Conservation (phyloP, 805 yeast species). For the Candida tammaniensis region DNA sequence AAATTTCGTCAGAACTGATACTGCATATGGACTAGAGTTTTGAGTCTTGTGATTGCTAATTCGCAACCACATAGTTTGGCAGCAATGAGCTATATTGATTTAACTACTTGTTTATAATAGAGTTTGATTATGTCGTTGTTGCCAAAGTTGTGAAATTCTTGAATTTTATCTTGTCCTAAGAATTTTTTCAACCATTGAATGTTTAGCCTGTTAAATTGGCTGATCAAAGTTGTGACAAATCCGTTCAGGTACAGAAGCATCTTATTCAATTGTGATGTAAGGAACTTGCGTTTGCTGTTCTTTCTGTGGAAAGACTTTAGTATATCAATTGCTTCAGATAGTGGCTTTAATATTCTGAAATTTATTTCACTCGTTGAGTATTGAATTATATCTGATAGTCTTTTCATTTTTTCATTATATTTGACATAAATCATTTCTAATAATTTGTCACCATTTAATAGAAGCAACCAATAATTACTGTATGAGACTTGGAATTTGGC, state of each 20-base stretch:
- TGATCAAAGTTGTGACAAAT: not conserved
- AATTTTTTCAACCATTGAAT: constrained; percentile 15
- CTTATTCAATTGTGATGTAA: not conserved
- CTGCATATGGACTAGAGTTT: constrained; percentile 1
- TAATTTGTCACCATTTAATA: constrained; percentile 10
- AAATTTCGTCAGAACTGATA: constrained; percentile 5
- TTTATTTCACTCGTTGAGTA: constrained; percentile 1
- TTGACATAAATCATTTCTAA: constrained; percentile 6
- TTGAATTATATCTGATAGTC: not conserved
- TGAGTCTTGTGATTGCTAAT: constrained; percentile 10
- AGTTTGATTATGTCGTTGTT: constrained; percentile 7
- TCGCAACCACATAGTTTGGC: not conserved
- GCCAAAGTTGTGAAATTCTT: constrained; percentile 11
- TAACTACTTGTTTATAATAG: constrained; percentile 1
- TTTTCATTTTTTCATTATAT: constrained; percentile 8
- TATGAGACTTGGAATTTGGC: not conserved
- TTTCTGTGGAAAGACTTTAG: not conserved
- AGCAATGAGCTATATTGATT: not conserved
- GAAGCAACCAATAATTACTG: constrained; percentile 6
- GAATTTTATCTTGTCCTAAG: constrained; percentile 16
- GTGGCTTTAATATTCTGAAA: constrained; percentile 1
- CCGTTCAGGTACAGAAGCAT: not conserved
- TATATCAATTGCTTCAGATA: not conserved
- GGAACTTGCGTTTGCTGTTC: no score
- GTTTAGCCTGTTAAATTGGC: constrained; percentile 11